phyloP scores from a whole-genome alignment of 2,329 filamentous ascomycete species.

The Sarocladium brachiariae region DNA sequence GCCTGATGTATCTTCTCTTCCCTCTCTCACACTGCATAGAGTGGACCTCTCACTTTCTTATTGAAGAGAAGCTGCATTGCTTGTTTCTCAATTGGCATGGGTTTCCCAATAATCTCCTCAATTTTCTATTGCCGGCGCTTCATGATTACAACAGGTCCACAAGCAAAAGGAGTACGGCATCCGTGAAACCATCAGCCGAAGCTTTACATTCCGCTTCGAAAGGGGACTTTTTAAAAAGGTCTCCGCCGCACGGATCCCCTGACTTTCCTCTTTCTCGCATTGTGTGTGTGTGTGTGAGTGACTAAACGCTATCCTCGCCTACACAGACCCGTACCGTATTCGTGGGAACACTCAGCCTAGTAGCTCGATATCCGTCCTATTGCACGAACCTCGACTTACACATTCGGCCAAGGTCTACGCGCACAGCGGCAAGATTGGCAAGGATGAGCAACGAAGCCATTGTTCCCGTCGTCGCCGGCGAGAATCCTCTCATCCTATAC shows the following conservation, averaged over 20 bases:
- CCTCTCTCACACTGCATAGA: neutral
- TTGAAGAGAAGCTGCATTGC: neutral
- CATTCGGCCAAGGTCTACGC: neutral
- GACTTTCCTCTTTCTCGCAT: neutral
- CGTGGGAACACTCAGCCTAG: neutral
- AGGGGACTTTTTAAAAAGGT: conserved; percentile 7
- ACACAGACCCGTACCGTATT: neutral
- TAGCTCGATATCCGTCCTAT: neutral
- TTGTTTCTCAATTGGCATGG: conserved; percentile 7
- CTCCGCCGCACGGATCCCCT: conserved; percentile 2
- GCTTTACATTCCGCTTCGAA: neutral
- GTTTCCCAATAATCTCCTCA: neutral
- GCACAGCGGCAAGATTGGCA: neutral
- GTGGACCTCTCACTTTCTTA: neutral
- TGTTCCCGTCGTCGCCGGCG: conserved; percentile 15
- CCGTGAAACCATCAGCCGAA: neutral
- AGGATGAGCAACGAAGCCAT: neutral
- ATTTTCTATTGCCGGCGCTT: neutral
- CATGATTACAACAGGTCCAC: neutral
- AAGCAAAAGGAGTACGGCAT: neutral
- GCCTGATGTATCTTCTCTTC: neutral
- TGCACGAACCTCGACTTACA: neutral
- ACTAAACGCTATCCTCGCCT: neutral
- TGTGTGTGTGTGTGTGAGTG: neutral
- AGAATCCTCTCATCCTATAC: conserved; percentile 17